Percentiles rank a stretch among this genome's conserved stretches.
phyloP scores from a whole-genome alignment of 176 grass and related monocot species.

The Cymbopogon citratus region DNA sequence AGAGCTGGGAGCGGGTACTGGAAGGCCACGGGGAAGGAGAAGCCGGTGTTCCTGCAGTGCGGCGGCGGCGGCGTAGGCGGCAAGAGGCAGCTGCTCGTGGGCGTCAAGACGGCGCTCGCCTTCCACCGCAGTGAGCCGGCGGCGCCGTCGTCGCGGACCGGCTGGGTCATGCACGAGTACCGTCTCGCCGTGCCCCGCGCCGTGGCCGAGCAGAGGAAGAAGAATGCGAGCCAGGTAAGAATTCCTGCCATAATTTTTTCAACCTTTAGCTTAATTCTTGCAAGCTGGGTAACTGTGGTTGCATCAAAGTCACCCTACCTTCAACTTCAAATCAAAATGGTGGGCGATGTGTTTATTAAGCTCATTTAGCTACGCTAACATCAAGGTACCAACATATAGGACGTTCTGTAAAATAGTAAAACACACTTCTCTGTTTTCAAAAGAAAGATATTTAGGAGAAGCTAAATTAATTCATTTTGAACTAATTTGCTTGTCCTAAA shows the following conservation, averaged over 20 bases:
- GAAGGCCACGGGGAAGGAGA: conserved; percentile 61
- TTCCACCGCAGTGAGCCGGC: conserved; percentile 44
- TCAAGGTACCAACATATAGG: too few relatives aligned
- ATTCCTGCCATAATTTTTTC: background rate
- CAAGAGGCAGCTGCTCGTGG: conserved; percentile 38
- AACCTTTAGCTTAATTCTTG: background rate
- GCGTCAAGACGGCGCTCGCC: conserved; percentile 52
- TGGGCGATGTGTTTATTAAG: too few relatives aligned
- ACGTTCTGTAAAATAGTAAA: too few relatives aligned
- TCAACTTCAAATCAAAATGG: background rate
- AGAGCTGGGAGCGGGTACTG: conserved; percentile 52
- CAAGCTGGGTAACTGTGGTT: too few relatives aligned
- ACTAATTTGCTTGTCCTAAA: too few relatives aligned
- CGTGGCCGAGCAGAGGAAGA: background rate
- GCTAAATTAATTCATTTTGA: too few relatives aligned
- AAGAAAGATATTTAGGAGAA: too few relatives aligned
- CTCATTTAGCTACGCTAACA: too few relatives aligned
- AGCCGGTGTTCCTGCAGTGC: conserved; percentile 34
- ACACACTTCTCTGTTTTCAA: too few relatives aligned
- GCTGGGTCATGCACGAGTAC: conserved; percentile 86
- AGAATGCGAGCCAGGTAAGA: conserved; percentile 29
- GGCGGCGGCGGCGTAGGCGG: background rate
- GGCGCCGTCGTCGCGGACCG: conserved; percentile 34
- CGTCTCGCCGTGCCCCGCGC: conserved; percentile 24
- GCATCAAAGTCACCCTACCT: too few relatives aligned